A percentile compares a stretch with the other conserved stretches of the same genome.
These are phyloP conservation scores for Diaporthe nobilis DNA, from an alignment of 2,329 filamentous ascomycete genomes.

Conservation along the genomic window DNA sequence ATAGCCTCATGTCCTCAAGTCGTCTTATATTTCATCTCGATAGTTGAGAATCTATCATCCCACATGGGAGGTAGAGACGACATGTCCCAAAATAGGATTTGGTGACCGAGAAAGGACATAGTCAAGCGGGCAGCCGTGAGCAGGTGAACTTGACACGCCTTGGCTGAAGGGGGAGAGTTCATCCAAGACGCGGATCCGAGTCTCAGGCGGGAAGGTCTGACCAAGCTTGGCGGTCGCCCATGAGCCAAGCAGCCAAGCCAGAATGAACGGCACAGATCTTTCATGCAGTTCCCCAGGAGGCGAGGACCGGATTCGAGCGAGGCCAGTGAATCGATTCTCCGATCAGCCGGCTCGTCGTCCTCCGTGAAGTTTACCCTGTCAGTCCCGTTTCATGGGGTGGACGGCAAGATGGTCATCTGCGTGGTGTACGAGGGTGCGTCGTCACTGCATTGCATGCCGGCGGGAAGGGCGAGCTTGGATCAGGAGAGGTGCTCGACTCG, in stretches of 20 bases:
- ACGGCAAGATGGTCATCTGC: background rate
- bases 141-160: conserved; percentile 23
- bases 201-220: conserved; percentile 19
- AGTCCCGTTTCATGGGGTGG: background rate
- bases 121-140: background rate
- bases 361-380: conserved; percentile 10
- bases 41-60: conserved; percentile 11
- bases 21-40: conserved; percentile 25
- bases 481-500: background rate
- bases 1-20: background rate
- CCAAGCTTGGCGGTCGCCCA: conserved; percentile 1
- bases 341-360: conserved; percentile 20
- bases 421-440: background rate
- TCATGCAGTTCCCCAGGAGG: background rate
- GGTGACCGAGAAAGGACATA: background rate
- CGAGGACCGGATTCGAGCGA: conserved; percentile 5
- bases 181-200: conserved; percentile 20
- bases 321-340: background rate
- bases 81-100: conserved; percentile 23
- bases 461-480: background rate
- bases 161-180: conserved; percentile 7
- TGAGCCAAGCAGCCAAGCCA: conserved; percentile 17
- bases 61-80: background rate
- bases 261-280: conserved; percentile 18
- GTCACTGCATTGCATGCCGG: background rate